phyloP scores from a whole-genome alignment of 1,284 basidiomycete species.

The Calocybe gambosa region DNA sequence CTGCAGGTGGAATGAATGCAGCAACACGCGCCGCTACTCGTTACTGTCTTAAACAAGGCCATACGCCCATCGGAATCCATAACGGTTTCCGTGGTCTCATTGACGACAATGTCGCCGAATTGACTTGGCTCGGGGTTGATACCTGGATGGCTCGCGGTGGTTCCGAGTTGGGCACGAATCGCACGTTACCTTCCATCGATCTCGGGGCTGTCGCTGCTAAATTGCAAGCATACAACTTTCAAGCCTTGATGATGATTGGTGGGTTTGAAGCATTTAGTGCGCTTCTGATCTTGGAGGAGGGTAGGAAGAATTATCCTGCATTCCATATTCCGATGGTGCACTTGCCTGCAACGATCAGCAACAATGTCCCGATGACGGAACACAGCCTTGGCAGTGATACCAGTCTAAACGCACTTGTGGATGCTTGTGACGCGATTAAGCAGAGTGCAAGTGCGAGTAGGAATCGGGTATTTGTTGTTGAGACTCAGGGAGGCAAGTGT shows the following conservation, averaged over 20 bases:
- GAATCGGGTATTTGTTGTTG: slow-evolving; percentile 95
- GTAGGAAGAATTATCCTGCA: slow-evolving; percentile 77
- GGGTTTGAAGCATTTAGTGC: slow-evolving; percentile 94
- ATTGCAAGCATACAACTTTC: slow-evolving; percentile 82
- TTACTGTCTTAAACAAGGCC: slow-evolving; percentile 89
- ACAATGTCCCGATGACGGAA: slow-evolving; percentile 97
- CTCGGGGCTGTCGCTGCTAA: slow-evolving; percentile 84
- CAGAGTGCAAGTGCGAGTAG: slow-evolving; percentile 94
- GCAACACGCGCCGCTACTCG: slow-evolving; percentile 93
- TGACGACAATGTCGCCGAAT: slow-evolving; percentile 80
- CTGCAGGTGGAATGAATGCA: slow-evolving; percentile 98
- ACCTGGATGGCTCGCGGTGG: slow-evolving; percentile 95
- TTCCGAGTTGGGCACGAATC: slow-evolving; percentile 98
- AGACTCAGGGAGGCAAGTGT: slow-evolving; percentile 96
- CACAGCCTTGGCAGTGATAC: slow-evolving; percentile 95
- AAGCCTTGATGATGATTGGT: slow-evolving; percentile 86
- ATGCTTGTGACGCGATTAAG: slow-evolving; percentile 97
- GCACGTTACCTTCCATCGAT: slow-evolving; percentile 79
- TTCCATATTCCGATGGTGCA: slow-evolving; percentile 94
- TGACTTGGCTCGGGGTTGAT: slow-evolving; percentile 97
- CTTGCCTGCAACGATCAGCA: slow-evolving; percentile 92
- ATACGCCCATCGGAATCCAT: slow-evolving; percentile 86
- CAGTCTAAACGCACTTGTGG: slow-evolving; percentile 93
- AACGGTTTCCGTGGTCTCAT: slow-evolving; percentile 95
- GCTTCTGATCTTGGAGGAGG: slow-evolving; percentile 74